phyloP scores from a whole-genome alignment of 2,329 filamentous ascomycete genomes.

The Penicillium sp. region DNA sequence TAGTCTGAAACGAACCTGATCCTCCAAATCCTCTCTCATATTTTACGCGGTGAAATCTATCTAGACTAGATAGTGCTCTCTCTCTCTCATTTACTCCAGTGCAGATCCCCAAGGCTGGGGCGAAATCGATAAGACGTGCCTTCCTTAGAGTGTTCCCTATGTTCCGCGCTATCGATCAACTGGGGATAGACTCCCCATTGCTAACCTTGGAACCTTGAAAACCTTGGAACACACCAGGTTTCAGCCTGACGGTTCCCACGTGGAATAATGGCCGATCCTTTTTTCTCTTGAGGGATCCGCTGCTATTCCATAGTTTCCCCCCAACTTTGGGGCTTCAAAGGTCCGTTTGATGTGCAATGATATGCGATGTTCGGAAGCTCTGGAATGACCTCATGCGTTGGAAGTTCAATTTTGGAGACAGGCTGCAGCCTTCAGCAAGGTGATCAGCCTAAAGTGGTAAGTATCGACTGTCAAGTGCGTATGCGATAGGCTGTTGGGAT shows the following conservation, averaged over 20 bases:
- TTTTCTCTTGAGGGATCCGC: background rate
- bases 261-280: background rate
- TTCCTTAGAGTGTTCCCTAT: background rate
- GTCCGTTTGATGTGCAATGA: background rate
- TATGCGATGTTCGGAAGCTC: background rate
- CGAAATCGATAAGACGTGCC: background rate
- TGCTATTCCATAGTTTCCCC: background rate
- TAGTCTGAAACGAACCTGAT: background rate
- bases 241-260: constrained; percentile 2
- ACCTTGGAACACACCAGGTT: background rate
- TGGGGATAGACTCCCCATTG: background rate
- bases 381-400: constrained; percentile 1
- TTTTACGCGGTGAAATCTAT: background rate
- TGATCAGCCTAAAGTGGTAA: constrained; percentile 8
- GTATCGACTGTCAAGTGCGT: constrained; percentile 1
- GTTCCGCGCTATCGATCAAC: background rate
- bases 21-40: background rate
- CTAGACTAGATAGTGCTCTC: background rate
- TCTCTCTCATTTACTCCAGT: background rate
- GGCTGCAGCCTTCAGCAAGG: background rate
- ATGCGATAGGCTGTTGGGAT: constrained; percentile 6
- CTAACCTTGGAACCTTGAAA: background rate
- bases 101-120: background rate
- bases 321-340: background rate
- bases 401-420: background rate